These are phyloP conservation scores for Aegilops tauschii DNA, from an alignment of 176 grass and related monocot genomes.

Conservation along the genomic window DNA sequence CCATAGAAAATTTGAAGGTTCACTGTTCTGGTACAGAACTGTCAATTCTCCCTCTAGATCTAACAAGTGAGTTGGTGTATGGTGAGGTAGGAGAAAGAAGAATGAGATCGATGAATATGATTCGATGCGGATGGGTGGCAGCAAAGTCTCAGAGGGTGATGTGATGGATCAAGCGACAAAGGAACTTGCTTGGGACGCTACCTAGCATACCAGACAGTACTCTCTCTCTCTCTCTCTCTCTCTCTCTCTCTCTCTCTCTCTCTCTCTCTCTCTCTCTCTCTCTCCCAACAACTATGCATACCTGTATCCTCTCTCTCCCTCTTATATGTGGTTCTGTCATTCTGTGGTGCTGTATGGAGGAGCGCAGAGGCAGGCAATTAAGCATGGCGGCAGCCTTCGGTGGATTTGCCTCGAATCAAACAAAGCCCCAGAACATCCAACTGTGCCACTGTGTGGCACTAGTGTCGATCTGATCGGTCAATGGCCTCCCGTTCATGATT, in stretches of 20 bases:
- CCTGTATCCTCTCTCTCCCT: background rate
- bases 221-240: background rate
- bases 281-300: too few relatives aligned
- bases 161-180: constrained; percentile 12
- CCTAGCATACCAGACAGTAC: background rate
- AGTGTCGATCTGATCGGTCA: background rate
- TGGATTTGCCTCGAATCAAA: background rate
- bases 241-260: too few relatives aligned
- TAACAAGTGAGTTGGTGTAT: background rate
- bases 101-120: background rate
- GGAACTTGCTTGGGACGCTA: background rate
- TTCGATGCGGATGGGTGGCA: background rate
- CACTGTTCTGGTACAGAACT: background rate
- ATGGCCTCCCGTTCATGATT: background rate
- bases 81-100: too few relatives aligned
- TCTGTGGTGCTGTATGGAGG: background rate
- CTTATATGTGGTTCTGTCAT: background rate
- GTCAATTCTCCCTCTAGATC: background rate
- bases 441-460: background rate
- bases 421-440: background rate
- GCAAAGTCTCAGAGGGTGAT: background rate
- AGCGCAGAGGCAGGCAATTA: background rate
- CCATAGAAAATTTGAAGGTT: background rate
- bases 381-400: background rate
- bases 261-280: too few relatives aligned